A percentile compares a stretch with the other conserved stretches of the same genome.
phyloP scores from a whole-genome alignment of 306 rosid genomes.

The Quillaja saponaria region DNA sequence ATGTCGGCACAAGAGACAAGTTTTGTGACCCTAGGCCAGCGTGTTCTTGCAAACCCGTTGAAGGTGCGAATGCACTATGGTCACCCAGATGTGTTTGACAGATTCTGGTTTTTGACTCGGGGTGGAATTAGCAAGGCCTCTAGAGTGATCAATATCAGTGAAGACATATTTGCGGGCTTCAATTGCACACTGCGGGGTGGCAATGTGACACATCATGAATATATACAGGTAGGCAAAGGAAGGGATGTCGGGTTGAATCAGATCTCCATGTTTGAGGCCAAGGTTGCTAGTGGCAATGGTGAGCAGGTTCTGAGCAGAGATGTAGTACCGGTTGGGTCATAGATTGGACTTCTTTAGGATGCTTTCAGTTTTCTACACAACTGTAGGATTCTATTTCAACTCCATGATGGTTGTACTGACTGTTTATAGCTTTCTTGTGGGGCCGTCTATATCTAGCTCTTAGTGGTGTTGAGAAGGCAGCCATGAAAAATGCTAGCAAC shows the following conservation, averaged over 20 bases:
- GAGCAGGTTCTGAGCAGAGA: slow-evolving; percentile 96
- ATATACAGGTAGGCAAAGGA: slow-evolving; percentile 95
- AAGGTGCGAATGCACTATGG: slow-evolving; percentile 98
- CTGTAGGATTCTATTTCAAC: slow-evolving; percentile 75
- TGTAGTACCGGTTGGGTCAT: slow-evolving; percentile 87
- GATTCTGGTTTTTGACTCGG: slow-evolving; percentile 86
- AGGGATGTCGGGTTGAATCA: slow-evolving; percentile 97
- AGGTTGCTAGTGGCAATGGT: slow-evolving; percentile 93
- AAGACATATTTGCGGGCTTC: slow-evolving; percentile 97
- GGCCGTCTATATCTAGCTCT: slow-evolving; percentile 94
- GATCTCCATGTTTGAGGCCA: slow-evolving; percentile 94
- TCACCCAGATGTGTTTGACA: slow-evolving; percentile 92
- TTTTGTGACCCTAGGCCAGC: slow-evolving; percentile 93
- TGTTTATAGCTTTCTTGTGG: slow-evolving; percentile 83
- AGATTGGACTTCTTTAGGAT: slow-evolving; percentile 96
- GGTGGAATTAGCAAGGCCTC: slow-evolving; percentile 98
- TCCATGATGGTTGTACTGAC: slow-evolving; percentile 72
- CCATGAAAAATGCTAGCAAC: slow-evolving; percentile 38
- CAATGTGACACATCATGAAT: slow-evolving; percentile 95
- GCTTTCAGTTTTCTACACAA: slow-evolving; percentile 89
- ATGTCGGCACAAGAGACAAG: slow-evolving; percentile 94
- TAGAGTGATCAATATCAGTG: slow-evolving; percentile 86
- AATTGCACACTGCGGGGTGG: slow-evolving; percentile 94
- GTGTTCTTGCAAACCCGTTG: slow-evolving; percentile 90
- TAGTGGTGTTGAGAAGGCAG: slow-evolving; percentile 67